Evolutionary conservation across 2,329 filamentous ascomycete genomes (phyloP).

Genomic region (Aspergillus ochraceoroseus): DNA sequence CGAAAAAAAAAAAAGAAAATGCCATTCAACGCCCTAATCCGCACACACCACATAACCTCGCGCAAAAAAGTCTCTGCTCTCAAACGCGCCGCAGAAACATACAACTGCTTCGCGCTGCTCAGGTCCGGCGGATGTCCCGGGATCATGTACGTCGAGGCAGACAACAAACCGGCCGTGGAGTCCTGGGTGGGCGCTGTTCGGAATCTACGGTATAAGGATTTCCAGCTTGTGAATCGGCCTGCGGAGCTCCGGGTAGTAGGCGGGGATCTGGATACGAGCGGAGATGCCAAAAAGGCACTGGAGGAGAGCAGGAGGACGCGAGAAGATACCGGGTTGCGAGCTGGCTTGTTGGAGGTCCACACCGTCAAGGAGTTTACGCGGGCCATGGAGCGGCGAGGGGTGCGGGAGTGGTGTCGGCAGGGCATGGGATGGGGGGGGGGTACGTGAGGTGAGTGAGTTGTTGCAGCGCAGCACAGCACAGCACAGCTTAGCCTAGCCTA

Average conservation of each 20-base stretch:
- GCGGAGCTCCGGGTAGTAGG: conserved; percentile 31
- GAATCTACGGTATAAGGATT: conserved; percentile 66
- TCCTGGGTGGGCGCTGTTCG: conserved; percentile 63
- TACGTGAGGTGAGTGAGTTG: too few species aligned
- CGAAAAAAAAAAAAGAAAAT: conserved; percentile 11
- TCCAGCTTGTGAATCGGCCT: conserved; percentile 57
- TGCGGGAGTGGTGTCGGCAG: conserved; percentile 62
- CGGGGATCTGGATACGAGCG: background rate
- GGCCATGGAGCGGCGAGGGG: conserved; percentile 56
- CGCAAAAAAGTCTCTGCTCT: conserved; percentile 66
- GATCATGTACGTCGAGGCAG: conserved; percentile 71
- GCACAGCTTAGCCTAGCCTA: too few species aligned
- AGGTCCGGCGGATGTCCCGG: conserved; percentile 65
- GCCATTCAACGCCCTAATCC: conserved; percentile 59
- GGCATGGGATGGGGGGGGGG: conserved; percentile 58
- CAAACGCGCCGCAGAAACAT: conserved; percentile 58
- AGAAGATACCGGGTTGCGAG: conserved; percentile 4
- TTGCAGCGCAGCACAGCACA: too few species aligned
- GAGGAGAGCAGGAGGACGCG: conserved; percentile 2
- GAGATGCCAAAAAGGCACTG: conserved; percentile 13
- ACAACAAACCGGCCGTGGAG: conserved; percentile 50
- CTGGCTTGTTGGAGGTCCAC: conserved; percentile 53
- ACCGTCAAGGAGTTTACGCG: conserved; percentile 61
- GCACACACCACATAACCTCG: conserved; percentile 76
- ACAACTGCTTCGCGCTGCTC: conserved; percentile 60